Conservation (phyloP, 1,284 basidiomycete genomes). For the Pyrrhoderma lamaoense region DNA sequence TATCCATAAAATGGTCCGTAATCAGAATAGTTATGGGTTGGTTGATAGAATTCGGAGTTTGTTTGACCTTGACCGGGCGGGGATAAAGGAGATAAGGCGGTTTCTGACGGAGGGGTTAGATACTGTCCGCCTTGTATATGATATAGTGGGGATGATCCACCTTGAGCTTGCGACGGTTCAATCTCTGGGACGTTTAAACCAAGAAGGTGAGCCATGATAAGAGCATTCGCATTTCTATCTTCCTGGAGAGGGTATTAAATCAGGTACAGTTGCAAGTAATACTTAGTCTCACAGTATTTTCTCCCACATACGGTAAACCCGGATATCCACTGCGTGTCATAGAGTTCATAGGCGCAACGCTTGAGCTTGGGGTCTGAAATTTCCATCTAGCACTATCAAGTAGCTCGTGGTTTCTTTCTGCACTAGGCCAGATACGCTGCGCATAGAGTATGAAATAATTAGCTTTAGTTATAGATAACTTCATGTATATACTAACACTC, state of each 20-base stretch:
- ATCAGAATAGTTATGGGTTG: neutral
- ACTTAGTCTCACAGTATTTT: no score
- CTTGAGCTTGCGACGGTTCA: neutral
- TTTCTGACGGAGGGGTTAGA: neutral
- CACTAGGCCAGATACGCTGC: conserved; percentile 61
- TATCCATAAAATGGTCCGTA: conserved; percentile 10
- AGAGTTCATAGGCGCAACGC: no score
- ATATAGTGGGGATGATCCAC: neutral
- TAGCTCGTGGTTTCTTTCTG: conserved; percentile 60
- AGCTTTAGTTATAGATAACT: neutral
- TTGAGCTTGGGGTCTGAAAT: conserved; percentile 30
- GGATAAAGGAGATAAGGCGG: neutral
- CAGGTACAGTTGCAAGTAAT: no score
- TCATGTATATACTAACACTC: conserved; percentile 40
- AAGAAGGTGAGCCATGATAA: conserved; percentile 12
- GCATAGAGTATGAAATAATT: neutral
- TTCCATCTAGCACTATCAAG: conserved; percentile 61
- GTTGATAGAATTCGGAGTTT: neutral
- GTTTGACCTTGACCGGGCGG: neutral
- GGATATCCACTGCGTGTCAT: no score
- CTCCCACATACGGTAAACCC: no score
- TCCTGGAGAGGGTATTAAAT: neutral
- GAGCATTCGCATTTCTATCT: conserved; percentile 7
- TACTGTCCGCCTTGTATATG: neutral
- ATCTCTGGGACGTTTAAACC: conserved; percentile 14